Percentiles rank a stretch among this genome's conserved stretches.
Conservation (phyloP, 2,329 filamentous ascomycete species). For the Rhexocercosporidium sp. region DNA sequence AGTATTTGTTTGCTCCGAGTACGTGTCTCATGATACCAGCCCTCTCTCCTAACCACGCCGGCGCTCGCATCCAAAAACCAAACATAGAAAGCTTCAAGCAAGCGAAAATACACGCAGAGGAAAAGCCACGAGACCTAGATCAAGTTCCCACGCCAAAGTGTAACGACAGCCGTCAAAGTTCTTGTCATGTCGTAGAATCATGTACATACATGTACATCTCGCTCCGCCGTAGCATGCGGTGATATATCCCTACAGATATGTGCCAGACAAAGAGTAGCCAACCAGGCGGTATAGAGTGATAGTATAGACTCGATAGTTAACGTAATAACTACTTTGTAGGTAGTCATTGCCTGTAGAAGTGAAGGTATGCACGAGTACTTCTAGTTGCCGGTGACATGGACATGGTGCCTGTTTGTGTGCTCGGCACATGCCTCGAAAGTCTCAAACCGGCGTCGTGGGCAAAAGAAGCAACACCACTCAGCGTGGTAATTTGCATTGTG, state of each 20-base stretch:
- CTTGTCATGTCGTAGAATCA: background rate
- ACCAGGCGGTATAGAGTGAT: no score
- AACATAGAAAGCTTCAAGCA: background rate
- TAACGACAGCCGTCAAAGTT: background rate
- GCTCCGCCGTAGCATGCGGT: no score
- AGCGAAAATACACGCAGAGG: background rate
- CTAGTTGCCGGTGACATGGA: background rate
- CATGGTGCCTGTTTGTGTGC: constrained; percentile 8
- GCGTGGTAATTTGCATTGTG: constrained; percentile 11
- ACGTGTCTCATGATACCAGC: background rate
- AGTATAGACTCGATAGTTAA: no score
- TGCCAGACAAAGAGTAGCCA: no score
- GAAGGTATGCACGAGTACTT: background rate
- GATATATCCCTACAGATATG: no score
- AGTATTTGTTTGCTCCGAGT: background rate
- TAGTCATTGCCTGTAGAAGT: no score
- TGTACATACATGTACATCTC: no score
- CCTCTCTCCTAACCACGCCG: background rate
- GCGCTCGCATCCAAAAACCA: background rate
- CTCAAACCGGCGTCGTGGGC: constrained; percentile 6
- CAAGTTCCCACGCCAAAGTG: background rate
- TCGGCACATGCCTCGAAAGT: background rate
- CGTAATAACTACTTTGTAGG: no score
- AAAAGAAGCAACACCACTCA: background rate
- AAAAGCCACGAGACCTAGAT: no score